phyloP scores from a whole-genome alignment of 139 green algal species.

The Volvox reticuliferus region DNA sequence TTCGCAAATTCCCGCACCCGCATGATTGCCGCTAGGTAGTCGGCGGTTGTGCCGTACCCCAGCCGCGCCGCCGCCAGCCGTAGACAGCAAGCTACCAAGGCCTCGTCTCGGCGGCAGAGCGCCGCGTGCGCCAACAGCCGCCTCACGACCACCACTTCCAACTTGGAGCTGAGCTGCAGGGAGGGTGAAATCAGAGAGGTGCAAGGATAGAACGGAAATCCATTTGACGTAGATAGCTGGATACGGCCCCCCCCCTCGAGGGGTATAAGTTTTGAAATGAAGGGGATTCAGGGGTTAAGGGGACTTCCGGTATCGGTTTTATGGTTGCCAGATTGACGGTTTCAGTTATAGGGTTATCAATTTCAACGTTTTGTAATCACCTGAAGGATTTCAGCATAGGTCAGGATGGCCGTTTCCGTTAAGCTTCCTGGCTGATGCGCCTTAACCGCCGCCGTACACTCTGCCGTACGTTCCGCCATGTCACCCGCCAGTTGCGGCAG shows the following conservation, averaged over 20 bases:
- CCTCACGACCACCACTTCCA: slow-evolving; percentile 17
- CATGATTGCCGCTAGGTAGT: slow-evolving; percentile 38
- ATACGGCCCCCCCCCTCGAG: too few species aligned
- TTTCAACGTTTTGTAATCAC: neutral
- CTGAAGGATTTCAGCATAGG: slow-evolving; percentile 31
- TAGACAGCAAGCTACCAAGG: slow-evolving; percentile 1
- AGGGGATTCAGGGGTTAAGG: too few species aligned
- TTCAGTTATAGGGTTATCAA: too few species aligned
- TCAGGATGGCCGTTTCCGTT: slow-evolving; percentile 20
- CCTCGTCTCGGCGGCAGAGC: neutral
- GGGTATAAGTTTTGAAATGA: too few species aligned
- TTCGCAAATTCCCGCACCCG: too few species aligned
- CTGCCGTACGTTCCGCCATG: neutral
- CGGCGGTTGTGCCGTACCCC: slow-evolving; percentile 1
- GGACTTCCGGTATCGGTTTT: too few species aligned
- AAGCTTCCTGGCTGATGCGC: neutral
- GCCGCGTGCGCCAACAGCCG: slow-evolving; percentile 37
- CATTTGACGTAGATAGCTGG: too few species aligned
- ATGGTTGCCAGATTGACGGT: too few species aligned
- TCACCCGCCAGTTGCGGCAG: slow-evolving; percentile 30
- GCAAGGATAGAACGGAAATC: too few species aligned
- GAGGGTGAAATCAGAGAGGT: neutral
- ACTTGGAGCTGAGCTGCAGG: neutral
- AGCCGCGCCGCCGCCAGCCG: slow-evolving; percentile 35
- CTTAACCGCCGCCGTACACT: neutral